Base-by-base conservation (phyloP, 2,329 filamentous ascomycete species). In the Colletotrichum siamense region DNA sequence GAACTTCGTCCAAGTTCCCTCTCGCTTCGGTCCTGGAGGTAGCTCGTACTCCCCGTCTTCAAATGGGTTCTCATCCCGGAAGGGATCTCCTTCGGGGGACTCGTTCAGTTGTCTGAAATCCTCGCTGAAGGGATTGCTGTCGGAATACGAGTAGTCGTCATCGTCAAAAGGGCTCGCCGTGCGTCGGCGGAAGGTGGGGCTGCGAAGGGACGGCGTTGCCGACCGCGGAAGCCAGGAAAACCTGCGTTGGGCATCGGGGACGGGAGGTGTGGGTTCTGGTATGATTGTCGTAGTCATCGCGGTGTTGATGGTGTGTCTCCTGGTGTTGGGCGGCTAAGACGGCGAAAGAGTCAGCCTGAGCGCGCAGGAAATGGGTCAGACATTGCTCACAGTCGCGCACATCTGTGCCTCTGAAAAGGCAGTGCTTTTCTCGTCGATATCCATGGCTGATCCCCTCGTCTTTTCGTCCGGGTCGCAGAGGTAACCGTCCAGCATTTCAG, bases 1-100 rank as follows among this genome's bases (percentile, higher is more conserved):
- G 57, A 76, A 69, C 55, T 73, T 76, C 16, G 62, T 76, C 73
- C 73, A 76, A 6, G 69, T 49, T 9, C 73, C 69, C 39, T 69
- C 69, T n/a, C 64, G 57, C 32, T 76, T 76, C 4, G 32, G 36
- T 8, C 55, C 57, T 1, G 69, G 57, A 13, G 73, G 70, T 13
- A 76, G n/a, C 57, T 76, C 73, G 22, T 76, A 76, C 70, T 76
- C 73, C 26, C 69, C 64, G 9, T 76, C 73, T n/a, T 76, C 73
- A 4, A 76, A 76, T 2, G 73, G 73, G 18, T 76, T 76, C 4
- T 73, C 55, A 3, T 36, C 69, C 2, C 34, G 26, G 13, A 18
- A 57, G 24, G 57, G 39, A 8, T 32, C 73, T n/a, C 69, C 18
- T 28, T 61, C 68, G 2, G 63, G 44, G 5, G 34, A 44, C 26